phyloP scores from a whole-genome alignment of 2,329 filamentous ascomycete genomes.

The Fusarium torulosum region DNA sequence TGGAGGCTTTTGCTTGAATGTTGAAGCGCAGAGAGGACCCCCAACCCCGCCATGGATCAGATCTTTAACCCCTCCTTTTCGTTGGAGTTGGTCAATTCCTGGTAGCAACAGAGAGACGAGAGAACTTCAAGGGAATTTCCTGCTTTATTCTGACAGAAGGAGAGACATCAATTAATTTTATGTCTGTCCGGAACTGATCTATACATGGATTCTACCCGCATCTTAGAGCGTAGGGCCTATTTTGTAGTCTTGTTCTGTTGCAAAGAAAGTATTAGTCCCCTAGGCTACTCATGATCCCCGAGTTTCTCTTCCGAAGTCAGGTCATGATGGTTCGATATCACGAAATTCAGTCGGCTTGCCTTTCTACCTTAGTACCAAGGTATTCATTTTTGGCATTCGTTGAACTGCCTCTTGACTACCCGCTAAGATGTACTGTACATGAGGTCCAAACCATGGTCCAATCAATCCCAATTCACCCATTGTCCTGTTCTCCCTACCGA shows the following conservation, averaged over 20 bases:
- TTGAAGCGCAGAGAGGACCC: not conserved
- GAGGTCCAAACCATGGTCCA: not conserved
- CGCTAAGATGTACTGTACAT: conserved; percentile 2
- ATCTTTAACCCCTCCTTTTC: conserved; percentile 11
- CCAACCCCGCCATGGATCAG: conserved; percentile 29
- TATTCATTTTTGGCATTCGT: conserved; percentile 8
- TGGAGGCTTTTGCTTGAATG: conserved; percentile 24
- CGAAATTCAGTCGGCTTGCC: conserved; percentile 26
- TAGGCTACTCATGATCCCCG: not conserved
- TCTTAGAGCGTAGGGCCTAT: no score
- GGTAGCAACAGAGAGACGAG: not conserved
- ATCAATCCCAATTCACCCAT: not conserved
- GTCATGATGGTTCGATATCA: conserved; percentile 47
- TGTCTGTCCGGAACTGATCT: no score
- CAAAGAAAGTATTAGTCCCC: not conserved
- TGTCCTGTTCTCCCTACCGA: not conserved
- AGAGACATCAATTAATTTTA: no score
- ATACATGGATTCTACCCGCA: no score
- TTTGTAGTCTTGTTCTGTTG: no score
- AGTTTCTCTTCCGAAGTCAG: conserved; percentile 36
- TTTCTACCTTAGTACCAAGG: not conserved
- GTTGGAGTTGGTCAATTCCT: not conserved
- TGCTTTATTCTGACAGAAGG: no score
- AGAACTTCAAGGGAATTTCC: no score
- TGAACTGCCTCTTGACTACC: not conserved